Conservation (phyloP, 179 eudicot species). For the Beta macrorhiza region DNA sequence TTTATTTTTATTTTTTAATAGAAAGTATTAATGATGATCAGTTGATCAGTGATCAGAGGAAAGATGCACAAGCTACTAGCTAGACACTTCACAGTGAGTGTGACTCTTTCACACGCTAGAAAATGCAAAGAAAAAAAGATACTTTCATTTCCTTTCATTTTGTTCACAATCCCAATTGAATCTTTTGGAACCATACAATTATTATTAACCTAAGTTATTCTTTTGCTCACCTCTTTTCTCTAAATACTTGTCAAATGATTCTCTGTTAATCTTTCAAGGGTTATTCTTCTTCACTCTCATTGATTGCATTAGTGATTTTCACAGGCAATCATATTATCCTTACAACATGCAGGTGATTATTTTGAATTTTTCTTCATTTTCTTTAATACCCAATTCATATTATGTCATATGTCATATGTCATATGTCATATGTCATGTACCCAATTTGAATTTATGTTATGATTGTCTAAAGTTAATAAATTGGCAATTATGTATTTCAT, state of each 20-base stretch:
- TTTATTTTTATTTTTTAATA: no score
- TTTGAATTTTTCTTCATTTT: not conserved
- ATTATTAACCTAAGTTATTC: not conserved
- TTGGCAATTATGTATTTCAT: no score
- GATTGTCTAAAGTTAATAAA: no score
- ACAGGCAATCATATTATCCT: not conserved
- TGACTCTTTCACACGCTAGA: not conserved
- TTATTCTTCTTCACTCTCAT: not conserved
- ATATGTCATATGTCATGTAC: no score
- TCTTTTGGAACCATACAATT: constrained; percentile 27
- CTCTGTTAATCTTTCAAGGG: constrained; percentile 9
- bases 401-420: no score
- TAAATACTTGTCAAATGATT: not conserved
- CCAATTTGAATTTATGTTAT: no score
- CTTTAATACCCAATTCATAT: not conserved
- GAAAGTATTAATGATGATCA: no score
- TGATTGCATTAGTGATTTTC: not conserved
- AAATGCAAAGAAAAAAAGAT: not conserved
- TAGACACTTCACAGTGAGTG: no score
- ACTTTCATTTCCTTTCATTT: constrained; percentile 23
- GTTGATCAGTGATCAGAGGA: no score
- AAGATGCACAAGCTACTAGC: no score
- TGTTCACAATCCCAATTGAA: constrained; percentile 12
- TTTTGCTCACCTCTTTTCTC: not conserved
- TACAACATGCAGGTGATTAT: constrained; percentile 23